phyloP scores from a whole-genome alignment of 2,329 filamentous ascomycete species.

The Pseudocercospora musae region DNA sequence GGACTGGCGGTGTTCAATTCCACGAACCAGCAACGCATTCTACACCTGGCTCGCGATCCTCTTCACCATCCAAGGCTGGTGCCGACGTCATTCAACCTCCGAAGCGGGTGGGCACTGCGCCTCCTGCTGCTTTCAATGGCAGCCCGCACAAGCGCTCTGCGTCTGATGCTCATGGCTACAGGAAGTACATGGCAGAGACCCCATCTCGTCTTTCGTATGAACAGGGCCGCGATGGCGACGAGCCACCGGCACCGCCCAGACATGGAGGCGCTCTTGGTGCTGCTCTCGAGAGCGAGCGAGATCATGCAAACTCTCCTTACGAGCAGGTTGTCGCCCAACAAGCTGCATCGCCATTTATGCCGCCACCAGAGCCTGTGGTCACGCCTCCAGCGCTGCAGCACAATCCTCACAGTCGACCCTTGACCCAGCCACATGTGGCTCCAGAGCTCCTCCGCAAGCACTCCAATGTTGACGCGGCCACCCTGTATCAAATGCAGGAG shows the following conservation, averaged over 20 bases:
- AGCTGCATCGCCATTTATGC: constrained; percentile 31
- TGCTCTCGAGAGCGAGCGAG: constrained; percentile 38
- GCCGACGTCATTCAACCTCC: constrained; percentile 29
- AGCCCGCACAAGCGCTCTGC: constrained; percentile 47
- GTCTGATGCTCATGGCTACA: constrained; percentile 48
- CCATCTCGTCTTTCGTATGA: constrained; percentile 42
- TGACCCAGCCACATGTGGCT: constrained; percentile 67
- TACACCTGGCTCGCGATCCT: constrained; percentile 44
- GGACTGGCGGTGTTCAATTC: constrained; percentile 40
- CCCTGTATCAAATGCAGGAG: constrained; percentile 74
- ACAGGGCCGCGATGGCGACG: constrained; percentile 31
- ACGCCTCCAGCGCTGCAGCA: constrained; percentile 78
- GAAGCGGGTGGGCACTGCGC: constrained; percentile 45
- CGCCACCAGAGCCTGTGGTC: constrained; percentile 69
- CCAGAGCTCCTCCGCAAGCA: constrained; percentile 77
- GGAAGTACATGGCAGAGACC: constrained; percentile 40
- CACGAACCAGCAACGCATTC: constrained; percentile 44
- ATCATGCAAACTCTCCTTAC: constrained; percentile 39
- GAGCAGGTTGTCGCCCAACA: constrained; percentile 47
- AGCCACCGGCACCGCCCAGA: constrained; percentile 43
- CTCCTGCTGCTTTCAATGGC: constrained; percentile 31
- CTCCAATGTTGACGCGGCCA: constrained; percentile 77
- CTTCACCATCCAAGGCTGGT: constrained; percentile 38
- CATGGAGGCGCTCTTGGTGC: constrained; percentile 34
- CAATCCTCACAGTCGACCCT: constrained; percentile 66